Evolutionary conservation across 1,284 basidiomycete genomes (phyloP).

Genomic region (Tremellales sp.): DNA sequence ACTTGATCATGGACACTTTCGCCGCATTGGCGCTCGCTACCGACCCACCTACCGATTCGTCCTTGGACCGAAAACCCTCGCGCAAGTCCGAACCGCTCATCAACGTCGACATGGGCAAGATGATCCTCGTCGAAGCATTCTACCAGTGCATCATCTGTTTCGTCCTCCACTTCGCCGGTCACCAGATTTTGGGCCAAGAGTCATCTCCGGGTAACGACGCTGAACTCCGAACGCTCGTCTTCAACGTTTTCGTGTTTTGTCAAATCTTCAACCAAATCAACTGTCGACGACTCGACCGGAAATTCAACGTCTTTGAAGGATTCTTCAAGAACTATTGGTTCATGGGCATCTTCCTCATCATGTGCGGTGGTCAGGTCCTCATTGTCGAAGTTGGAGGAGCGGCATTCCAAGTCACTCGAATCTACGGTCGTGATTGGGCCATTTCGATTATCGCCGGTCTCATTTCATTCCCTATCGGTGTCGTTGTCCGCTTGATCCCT

Average conservation of each 20-base stretch:
- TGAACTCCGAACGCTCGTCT: constrained; percentile 79
- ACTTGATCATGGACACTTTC: constrained; percentile 81
- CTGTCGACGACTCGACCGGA: constrained; percentile 76
- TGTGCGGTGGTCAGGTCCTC: constrained; percentile 78
- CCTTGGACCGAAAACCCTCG: constrained; percentile 87
- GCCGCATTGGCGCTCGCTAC: constrained; percentile 95
- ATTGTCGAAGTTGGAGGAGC: constrained; percentile 89
- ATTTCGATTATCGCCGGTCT: constrained; percentile 78
- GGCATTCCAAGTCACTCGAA: constrained; percentile 82
- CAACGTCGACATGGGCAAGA: constrained; percentile 88
- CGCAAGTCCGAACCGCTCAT: constrained; percentile 83
- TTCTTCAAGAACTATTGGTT: constrained; percentile 80
- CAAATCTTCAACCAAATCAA: constrained; percentile 95
- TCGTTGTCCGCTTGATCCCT: constrained; percentile 74
- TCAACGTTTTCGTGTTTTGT: constrained; percentile 95
- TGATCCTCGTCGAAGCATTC: constrained; percentile 82
- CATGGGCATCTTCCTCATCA: constrained; percentile 73
- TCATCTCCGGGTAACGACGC: constrained; percentile 40
- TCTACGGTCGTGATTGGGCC: constrained; percentile 83
- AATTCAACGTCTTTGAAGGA: constrained; percentile 85
- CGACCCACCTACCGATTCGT: constrained; percentile 77
- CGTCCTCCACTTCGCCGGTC: constrained; percentile 82
- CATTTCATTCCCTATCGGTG: constrained; percentile 83
- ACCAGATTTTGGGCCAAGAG: constrained; percentile 61
- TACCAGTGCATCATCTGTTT: constrained; percentile 85